phyloP scores from a whole-genome alignment of 2,329 filamentous ascomycete species.

The Fusarium liriodendri region DNA sequence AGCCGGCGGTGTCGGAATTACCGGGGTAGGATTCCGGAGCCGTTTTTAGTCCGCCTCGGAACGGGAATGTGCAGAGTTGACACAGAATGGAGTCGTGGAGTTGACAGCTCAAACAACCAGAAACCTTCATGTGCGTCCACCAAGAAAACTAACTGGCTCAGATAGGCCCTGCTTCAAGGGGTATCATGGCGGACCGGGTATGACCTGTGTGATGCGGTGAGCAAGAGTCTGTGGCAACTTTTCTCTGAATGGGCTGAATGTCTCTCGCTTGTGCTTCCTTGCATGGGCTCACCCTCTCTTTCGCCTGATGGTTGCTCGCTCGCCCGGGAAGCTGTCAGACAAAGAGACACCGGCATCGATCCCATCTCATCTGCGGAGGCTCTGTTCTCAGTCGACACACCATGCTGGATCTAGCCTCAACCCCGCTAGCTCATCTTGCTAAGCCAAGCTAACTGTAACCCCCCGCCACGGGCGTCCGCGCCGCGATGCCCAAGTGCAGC shows the following conservation, averaged over 20 bases:
- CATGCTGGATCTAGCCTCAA: not conserved
- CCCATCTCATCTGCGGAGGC: slow-evolving; percentile 31
- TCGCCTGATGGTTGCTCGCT: not conserved
- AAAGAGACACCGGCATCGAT: not conserved
- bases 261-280: slow-evolving; percentile 30
- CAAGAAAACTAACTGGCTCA: slow-evolving; percentile 15
- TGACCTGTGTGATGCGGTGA: slow-evolving; percentile 34
- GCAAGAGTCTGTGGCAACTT: not conserved
- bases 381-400: slow-evolving; percentile 31
- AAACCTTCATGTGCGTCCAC: slow-evolving; percentile 24
- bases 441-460: not conserved
- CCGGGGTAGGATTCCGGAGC: not conserved
- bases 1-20: not conserved
- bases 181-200: slow-evolving; percentile 21
- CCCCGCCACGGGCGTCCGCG: slow-evolving; percentile 17
- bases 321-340: slow-evolving; percentile 1
- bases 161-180: not conserved
- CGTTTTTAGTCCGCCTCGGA: not conserved
- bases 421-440: slow-evolving; percentile 4
- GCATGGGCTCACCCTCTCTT: slow-evolving; percentile 12
- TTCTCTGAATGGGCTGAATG: slow-evolving; percentile 3
- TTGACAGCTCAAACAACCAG: slow-evolving; percentile 18
- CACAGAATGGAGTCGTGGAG: not conserved
- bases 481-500: slow-evolving; percentile 22
- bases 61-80: slow-evolving; percentile 5